Conservation (phyloP, 176 grass and related monocot genomes). For the Aegilops speltoides region DNA sequence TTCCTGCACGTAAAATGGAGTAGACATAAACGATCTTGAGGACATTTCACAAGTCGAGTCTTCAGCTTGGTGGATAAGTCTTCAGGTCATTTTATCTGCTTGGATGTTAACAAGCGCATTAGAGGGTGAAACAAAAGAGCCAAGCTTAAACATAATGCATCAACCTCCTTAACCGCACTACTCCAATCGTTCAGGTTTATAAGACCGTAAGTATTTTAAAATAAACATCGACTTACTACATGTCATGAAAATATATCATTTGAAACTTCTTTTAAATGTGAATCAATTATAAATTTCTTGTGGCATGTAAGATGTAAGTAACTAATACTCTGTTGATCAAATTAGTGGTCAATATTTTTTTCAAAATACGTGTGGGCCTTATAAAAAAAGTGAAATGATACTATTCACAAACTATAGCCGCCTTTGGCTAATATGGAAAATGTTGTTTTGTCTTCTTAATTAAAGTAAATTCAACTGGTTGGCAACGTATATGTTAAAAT, state of each 20-base stretch:
- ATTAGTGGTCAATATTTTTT: too few species aligned
- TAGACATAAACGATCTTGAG: slow-evolving; percentile 13
- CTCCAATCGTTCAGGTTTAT: not conserved
- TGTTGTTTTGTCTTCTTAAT: not conserved
- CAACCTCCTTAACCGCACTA: not conserved
- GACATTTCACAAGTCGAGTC: slow-evolving; percentile 15
- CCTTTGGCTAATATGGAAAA: not conserved
- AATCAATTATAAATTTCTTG: too few species aligned
- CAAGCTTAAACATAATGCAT: not conserved
- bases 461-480: not conserved
- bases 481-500: not conserved
- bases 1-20: slow-evolving; percentile 24
- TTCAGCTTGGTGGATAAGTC: not conserved
- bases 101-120: not conserved
- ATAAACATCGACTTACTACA: not conserved
- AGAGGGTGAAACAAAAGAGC: not conserved
- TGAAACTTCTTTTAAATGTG: too few species aligned
- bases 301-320: too few species aligned
- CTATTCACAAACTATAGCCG: not conserved
- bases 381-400: not conserved
- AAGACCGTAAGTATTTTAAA: not conserved
- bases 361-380: too few species aligned
- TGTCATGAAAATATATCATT: not conserved
- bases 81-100: slow-evolving; percentile 30
- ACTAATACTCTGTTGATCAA: too few species aligned